Conservation (phyloP, 495 filamentous ascomycete species). For the Tetracladium marchalianum region DNA sequence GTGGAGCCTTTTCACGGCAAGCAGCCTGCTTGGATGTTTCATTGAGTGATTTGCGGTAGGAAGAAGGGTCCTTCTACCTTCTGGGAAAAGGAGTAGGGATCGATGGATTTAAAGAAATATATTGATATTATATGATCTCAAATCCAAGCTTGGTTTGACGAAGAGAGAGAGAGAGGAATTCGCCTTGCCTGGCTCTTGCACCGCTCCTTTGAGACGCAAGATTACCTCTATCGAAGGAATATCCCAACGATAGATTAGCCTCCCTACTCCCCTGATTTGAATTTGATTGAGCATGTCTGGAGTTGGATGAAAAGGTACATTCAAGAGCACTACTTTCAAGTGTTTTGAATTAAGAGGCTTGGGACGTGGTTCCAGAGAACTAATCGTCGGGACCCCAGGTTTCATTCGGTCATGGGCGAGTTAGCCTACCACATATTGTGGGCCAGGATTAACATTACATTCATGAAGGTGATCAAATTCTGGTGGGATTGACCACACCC, state of each 20-base stretch:
- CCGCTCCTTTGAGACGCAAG: neutral
- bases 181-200: slow-evolving; percentile 12
- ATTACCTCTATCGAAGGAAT: neutral
- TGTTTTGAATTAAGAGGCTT: no score
- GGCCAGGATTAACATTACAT: no score
- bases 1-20: slow-evolving; percentile 1
- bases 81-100: slow-evolving; percentile 25
- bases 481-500: no score
- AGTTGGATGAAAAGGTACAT: slow-evolving; percentile 23
- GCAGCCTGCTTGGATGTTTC: slow-evolving; percentile 23
- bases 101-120: slow-evolving; percentile 14
- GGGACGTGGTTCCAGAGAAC: no score
- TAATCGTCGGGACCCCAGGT: no score
- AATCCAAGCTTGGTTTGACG: slow-evolving; percentile 10
- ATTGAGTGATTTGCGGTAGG: slow-evolving; percentile 15
- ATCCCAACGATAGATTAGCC: slow-evolving; percentile 17
- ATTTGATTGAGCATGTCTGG: slow-evolving; percentile 22
- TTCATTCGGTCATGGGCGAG: no score
- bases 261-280: slow-evolving; percentile 19
- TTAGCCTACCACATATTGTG: no score
- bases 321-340: slow-evolving; percentile 7
- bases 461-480: no score
- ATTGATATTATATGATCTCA: slow-evolving; percentile 10
- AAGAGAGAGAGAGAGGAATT: slow-evolving; percentile 1
- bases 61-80: slow-evolving; percentile 22